phyloP scores from a whole-genome alignment of 768 basidiomycete species.

The Amanita phalloides region DNA sequence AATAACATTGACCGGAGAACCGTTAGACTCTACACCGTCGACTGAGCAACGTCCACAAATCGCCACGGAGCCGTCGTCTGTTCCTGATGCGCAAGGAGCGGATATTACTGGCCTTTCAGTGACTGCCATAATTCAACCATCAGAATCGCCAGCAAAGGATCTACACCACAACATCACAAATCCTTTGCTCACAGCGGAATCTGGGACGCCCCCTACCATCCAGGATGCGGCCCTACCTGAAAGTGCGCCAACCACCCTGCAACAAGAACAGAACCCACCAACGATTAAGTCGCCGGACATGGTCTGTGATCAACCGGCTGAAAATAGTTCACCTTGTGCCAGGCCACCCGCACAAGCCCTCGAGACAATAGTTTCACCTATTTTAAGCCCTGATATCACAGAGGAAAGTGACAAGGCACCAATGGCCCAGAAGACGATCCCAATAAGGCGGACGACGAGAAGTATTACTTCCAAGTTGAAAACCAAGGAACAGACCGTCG shows the following conservation, averaged over 20 bases:
- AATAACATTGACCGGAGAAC: background rate
- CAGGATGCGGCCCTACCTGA: background rate
- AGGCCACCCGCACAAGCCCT: background rate
- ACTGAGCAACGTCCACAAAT: background rate
- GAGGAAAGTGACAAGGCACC: slow-evolving; percentile 14
- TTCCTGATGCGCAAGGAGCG: background rate
- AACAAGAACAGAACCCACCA: background rate
- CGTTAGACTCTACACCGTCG: background rate
- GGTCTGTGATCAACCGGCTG: background rate
- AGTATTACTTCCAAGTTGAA: slow-evolving; percentile 22
- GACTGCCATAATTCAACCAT: background rate
- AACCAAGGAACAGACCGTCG: background rate
- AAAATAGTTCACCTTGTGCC: background rate
- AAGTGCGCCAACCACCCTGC: background rate
- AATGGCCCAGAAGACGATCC: slow-evolving; percentile 16
- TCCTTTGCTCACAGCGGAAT: background rate
- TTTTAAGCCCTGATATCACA: background rate
- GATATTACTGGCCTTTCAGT: background rate
- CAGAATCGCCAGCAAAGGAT: background rate
- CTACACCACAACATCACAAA: background rate
- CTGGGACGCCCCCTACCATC: background rate
- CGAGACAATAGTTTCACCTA: background rate
- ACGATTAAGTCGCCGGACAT: background rate
- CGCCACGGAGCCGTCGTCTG: background rate
- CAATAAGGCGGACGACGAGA: slow-evolving; percentile 22